Evolutionary conservation across 2,329 filamentous ascomycete species (phyloP), one percentile per base, ranked within the genome.

Genomic region (Diaporthe sp.): DNA sequence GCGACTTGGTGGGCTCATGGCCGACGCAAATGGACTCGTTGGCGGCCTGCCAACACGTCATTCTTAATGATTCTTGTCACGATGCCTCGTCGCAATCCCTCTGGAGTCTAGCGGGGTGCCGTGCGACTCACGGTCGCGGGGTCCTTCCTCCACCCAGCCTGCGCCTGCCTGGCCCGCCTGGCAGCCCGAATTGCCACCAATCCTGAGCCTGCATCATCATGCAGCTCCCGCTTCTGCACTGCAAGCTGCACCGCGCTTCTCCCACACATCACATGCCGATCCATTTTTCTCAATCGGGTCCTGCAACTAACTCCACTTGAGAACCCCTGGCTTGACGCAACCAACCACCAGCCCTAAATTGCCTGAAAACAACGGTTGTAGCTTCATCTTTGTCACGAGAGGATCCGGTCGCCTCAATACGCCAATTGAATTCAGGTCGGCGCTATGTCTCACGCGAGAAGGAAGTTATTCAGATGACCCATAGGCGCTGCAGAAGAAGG

Each of bases 161-260:
- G 61, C 39, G 37, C 58, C 58, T 7, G 37, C 37, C 59, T 4
- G n/a, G 17, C 10, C 58, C n/a, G 37, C 37, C 59, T 4, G n/a
- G 17, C 10, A n/a, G 42, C 59, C 59, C 39, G 28, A 39, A 51
- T 53, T 68, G 62, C 62, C 62, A 68, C 62, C 65, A 68, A 68
- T 53, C 65, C 46, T 28, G 22, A 19, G n/a, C 9, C 34, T 17
- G 46, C 46, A 53, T 53, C 46, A 39, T 68, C 62, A 25, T 68
- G 62, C 62, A 65, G 62, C 62, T 51, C 17, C 61, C 42, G 44
- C 44, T 51, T 28, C 62, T 51, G 62, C 62, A 51, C 37, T 62
- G 58, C 58, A 62, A 28, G 7, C 59, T 28, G 59, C 59, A 42
- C 37, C 22, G 58, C 59, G 42, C 17, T 34, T 49, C 42, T n/a